Evolutionary conservation across 169 alveolate genomes (phyloP).

Genomic region (Neospora caninum): DNA sequence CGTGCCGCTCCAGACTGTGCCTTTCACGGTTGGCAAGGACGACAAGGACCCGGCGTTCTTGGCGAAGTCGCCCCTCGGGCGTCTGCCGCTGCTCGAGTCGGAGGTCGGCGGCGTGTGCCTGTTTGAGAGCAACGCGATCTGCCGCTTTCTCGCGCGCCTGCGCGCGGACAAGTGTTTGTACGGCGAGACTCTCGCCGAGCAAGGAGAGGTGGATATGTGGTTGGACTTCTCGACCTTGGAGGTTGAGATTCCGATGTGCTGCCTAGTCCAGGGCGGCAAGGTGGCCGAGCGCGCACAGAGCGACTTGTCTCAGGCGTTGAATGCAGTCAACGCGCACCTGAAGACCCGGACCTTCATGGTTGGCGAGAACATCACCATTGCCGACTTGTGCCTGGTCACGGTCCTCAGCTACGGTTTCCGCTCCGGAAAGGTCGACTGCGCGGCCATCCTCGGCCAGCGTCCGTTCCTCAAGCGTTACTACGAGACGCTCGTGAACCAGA

Average conservation of each 20-base stretch:
- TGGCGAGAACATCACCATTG: conserved; percentile 69
- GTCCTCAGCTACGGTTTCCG: conserved; percentile 15
- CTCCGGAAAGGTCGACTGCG: not conserved
- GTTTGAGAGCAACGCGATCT: conserved; percentile 30
- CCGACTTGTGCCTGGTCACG: conserved; percentile 63
- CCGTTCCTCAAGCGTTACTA: conserved; percentile 37
- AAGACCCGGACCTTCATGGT: conserved; percentile 66
- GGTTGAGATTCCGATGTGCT: conserved; percentile 66
- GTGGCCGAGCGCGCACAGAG: conserved; percentile 59
- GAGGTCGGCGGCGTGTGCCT: conserved; percentile 30
- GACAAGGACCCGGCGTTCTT: conserved; percentile 27
- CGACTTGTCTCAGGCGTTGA: conserved; percentile 61
- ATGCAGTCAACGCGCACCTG: conserved; percentile 64
- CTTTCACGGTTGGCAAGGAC: conserved; percentile 43
- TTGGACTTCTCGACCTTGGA: conserved; percentile 60
- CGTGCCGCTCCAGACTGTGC: conserved; percentile 4
- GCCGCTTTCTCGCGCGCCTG: conserved; percentile 26
- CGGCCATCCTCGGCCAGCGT: not conserved
- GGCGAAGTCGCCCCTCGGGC: conserved; percentile 28
- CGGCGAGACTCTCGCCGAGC: conserved; percentile 66
- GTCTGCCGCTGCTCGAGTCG: conserved; percentile 36
- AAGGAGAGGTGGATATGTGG: conserved; percentile 68
- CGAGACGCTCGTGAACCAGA: conserved; percentile 39
- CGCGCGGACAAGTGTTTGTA: conserved; percentile 40
- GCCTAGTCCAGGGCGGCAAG: conserved; percentile 27